These are phyloP conservation scores for Aureobasidium sp. DNA, from an alignment of 2,329 filamentous ascomycete species.

Conservation along the genomic window DNA sequence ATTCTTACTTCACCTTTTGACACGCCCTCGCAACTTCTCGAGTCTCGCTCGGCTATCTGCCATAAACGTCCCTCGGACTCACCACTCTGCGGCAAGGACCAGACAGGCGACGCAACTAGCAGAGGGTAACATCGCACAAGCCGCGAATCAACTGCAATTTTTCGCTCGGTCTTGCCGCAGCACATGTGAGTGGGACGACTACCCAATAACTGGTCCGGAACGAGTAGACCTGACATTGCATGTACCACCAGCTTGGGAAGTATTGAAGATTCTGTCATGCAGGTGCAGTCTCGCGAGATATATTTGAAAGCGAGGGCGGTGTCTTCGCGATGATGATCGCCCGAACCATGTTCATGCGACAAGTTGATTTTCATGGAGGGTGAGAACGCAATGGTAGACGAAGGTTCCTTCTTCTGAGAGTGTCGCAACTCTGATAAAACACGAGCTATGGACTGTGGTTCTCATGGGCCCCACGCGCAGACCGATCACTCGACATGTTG, in stretches of 20 bases:
- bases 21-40: neutral
- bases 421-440: neutral
- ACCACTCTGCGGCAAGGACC: conserved; percentile 1
- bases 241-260: neutral
- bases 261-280: neutral
- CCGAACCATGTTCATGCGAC: neutral
- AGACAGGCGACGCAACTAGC: neutral
- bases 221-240: neutral
- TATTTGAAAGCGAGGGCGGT: neutral
- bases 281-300: neutral
- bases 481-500: conserved; percentile 7
- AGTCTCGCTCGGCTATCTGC: conserved; percentile 6
- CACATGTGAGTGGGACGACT: conserved; percentile 4
- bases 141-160: neutral
- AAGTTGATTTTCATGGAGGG: neutral
- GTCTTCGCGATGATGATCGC: too few species aligned
- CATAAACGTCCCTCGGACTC: conserved; percentile 4
- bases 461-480: neutral
- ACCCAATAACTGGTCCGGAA: neutral
- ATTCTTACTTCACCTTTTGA: neutral
- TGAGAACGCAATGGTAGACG: neutral
- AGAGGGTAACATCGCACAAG: neutral
- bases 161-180: neutral
- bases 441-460: neutral
- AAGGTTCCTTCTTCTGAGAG: neutral